phyloP scores from a whole-genome alignment of 139 green algal genomes.

The Chlamydomonas urium region DNA sequence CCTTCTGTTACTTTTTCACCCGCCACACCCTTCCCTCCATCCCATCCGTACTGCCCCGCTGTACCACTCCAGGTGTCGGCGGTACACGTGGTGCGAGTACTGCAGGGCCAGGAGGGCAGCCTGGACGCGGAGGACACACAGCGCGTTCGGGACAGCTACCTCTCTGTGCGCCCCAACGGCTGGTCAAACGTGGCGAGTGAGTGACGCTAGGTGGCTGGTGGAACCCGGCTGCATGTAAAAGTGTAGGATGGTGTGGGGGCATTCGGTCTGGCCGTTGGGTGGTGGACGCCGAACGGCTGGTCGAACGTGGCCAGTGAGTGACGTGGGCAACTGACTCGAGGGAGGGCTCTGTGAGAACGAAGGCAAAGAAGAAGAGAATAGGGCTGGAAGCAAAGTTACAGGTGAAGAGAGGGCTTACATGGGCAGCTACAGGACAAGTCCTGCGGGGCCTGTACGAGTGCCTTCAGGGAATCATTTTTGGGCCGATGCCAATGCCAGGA shows the following conservation, averaged over 20 bases:
- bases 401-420: not conserved
- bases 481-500: not conserved
- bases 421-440: too few species aligned
- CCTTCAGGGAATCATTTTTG: too few species aligned
- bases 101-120: slow-evolving; percentile 13
- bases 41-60: not conserved
- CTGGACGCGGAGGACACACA: not conserved
- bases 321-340: not conserved
- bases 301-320: not conserved
- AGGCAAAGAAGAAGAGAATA: too few species aligned
- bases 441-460: not conserved
- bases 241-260: not conserved
- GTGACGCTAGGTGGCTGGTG: too few species aligned
- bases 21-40: not conserved
- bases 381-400: not conserved
- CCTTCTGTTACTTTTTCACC: too few species aligned
- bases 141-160: not conserved
- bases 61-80: slow-evolving; percentile 17
- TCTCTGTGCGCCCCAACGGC: not conserved
- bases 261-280: not conserved
- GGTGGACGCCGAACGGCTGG: too few species aligned
- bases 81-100: slow-evolving; percentile 16
- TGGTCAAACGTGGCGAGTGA: slow-evolving; percentile 6
- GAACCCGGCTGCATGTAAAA: too few species aligned
- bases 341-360: too few species aligned